Percentiles rank a stretch among this genome's conserved stretches.
Evolutionary conservation across 495 filamentous ascomycete genomes (phyloP).

Genomic region (Aspergillus steynii): DNA sequence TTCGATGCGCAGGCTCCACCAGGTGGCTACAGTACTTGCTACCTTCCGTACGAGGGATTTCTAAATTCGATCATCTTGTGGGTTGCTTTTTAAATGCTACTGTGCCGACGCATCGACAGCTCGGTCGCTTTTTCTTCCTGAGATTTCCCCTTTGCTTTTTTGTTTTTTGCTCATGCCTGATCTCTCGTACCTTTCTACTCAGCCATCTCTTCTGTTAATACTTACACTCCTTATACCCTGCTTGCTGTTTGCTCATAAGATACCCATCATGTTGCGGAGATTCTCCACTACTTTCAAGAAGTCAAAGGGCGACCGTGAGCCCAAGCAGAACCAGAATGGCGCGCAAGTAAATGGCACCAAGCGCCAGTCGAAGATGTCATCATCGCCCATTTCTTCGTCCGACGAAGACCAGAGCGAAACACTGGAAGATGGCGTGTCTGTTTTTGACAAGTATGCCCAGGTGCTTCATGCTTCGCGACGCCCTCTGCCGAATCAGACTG

Average conservation of each 20-base stretch:
- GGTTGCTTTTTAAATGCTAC: slow-evolving; percentile 12
- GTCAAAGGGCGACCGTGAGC: slow-evolving; percentile 45
- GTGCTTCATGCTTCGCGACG: slow-evolving; percentile 63
- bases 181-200: not conserved
- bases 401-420: slow-evolving; percentile 38
- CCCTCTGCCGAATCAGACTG: slow-evolving; percentile 66
- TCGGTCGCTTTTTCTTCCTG: not conserved
- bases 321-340: slow-evolving; percentile 38
- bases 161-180: not conserved
- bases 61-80: not conserved
- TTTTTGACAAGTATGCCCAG: slow-evolving; percentile 63
- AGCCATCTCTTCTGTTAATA: slow-evolving; percentile 6
- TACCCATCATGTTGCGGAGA: slow-evolving; percentile 48
- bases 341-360: slow-evolving; percentile 33
- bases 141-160: slow-evolving; percentile 1
- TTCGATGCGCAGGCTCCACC: slow-evolving; percentile 18
- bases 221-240: slow-evolving; percentile 16
- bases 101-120: slow-evolving; percentile 6
- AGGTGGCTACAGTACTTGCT: not conserved
- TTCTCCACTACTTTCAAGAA: slow-evolving; percentile 55
- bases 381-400: slow-evolving; percentile 26
- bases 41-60: not conserved
- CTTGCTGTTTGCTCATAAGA: slow-evolving; percentile 11
- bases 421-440: slow-evolving; percentile 41
- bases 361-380: slow-evolving; percentile 40